A percentile compares a stretch with the other conserved stretches of the same genome.
phyloP scores from a whole-genome alignment of 2,329 filamentous ascomycete genomes.

The Dothideomycetes sp. region DNA sequence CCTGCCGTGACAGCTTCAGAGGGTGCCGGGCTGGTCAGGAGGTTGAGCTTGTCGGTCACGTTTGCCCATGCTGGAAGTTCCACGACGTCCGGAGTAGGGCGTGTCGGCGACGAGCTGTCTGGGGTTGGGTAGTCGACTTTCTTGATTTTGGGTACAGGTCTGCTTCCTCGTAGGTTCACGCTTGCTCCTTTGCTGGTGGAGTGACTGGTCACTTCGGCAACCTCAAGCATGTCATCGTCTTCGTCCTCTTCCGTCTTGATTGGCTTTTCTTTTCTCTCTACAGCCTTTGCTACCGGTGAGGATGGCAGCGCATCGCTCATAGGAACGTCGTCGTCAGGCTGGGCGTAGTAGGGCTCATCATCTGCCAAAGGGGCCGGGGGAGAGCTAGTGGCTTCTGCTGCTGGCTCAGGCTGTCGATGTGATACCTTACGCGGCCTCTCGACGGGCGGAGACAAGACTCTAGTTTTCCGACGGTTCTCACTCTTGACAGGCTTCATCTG shows the following conservation, averaged over 20 bases:
- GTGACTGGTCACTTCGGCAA: constrained; percentile 62
- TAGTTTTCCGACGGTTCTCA: constrained; percentile 65
- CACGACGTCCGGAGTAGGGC: constrained; percentile 41
- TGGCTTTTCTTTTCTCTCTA: constrained; percentile 39
- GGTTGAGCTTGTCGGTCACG: constrained; percentile 75
- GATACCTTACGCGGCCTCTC: constrained; percentile 26
- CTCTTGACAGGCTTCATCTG: constrained; percentile 57
- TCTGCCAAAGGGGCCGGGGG: constrained; percentile 1
- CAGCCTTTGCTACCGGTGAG: constrained; percentile 50
- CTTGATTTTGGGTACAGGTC: constrained; percentile 63
- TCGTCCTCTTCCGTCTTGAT: constrained; percentile 56
- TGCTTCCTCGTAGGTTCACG: constrained; percentile 75
- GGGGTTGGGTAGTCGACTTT: constrained; percentile 61
- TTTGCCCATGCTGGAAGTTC: constrained; percentile 83
- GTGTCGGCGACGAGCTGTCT: constrained; percentile 63
- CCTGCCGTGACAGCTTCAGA: constrained; percentile 55
- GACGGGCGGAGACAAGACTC: constrained; percentile 66
- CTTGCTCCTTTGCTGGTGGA: constrained; percentile 52
- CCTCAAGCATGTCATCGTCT: constrained; percentile 75
- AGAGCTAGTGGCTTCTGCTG: not conserved
- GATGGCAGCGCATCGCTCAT: constrained; percentile 81
- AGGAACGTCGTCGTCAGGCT: constrained; percentile 54
- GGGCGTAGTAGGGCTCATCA: constrained; percentile 12
- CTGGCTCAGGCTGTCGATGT: not conserved
- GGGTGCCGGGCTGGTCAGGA: constrained; percentile 64